Conservation (phyloP, 176 grass and related monocot genomes). For the Avena insularis region DNA sequence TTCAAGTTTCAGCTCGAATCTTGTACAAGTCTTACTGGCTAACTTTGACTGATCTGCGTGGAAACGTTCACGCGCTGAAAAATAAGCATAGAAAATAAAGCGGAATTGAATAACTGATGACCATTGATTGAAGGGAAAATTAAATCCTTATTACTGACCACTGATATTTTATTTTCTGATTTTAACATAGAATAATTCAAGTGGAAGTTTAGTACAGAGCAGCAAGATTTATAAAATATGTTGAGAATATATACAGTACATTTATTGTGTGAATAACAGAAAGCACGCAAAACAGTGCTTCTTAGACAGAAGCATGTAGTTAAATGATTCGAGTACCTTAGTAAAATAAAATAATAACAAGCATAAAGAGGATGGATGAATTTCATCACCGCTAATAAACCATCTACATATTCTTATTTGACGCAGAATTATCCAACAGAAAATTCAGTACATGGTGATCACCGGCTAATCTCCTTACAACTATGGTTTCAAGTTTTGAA, state of each 20-base stretch:
- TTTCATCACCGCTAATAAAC: conserved; percentile 38
- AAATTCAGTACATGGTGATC: conserved; percentile 27
- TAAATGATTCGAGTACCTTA: not conserved
- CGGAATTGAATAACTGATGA: not conserved
- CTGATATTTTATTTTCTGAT: not conserved
- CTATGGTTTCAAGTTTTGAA: conserved; percentile 16
- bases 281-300: not conserved
- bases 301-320: not conserved
- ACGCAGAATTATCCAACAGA: conserved; percentile 12
- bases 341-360: not conserved
- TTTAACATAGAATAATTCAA: not conserved
- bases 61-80: not conserved
- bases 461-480: conserved; percentile 40
- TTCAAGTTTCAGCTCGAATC: not conserved
- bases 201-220: not conserved
- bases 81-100: not conserved
- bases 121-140: too few species aligned
- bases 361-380: not conserved
- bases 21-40: not conserved
- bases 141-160: not conserved
- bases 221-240: not conserved
- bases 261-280: not conserved
- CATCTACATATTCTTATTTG: conserved; percentile 28
- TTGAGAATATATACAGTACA: not conserved
- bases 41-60: not conserved